Base-by-base conservation (phyloP, 768 basidiomycete species). In the Termitomyces bulborhizus region DNA sequence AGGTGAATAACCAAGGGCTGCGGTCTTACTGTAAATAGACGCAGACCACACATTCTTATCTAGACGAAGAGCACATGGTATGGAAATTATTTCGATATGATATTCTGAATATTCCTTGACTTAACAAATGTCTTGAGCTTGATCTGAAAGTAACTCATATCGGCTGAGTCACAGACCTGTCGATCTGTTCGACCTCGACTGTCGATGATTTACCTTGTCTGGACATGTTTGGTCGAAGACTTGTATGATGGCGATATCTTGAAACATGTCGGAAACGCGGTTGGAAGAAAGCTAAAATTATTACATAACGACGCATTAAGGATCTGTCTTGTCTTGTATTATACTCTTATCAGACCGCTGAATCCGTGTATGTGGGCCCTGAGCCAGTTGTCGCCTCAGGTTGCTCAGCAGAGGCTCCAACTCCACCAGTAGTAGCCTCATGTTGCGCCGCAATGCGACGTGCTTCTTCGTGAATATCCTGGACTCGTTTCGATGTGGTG, bases 401-500 rank as follows among this genome's bases (percentile, higher is more conserved):
- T 21, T 45, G 43, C 15, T 51, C 59, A 9, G 34, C 34, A 24
- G 57, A 21, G 11, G 31, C 18, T 4, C 37, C 18, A 11, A 44
- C 46, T 37, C 46, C 51, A 44, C 49, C 29, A 16, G 40, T 39
- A 2, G 67, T 13, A 12, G 31, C 54, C 64, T 88, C 85, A 60
- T 88, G 79, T 53, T 75, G 69, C 27, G 77, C 79, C 27, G 85
- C 83, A 63, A 98, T 91, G 31, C 95, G 83, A 57, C 77, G 75
- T 2, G 95, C 95, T 71, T 98, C 95, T 65, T 94, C 91, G 66
- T 97, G 94, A 46, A 98, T 94, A 66, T 98, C 94, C 18, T 80
- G 64, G 27, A 92, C 85, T 69, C 95, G 90, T 74, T 97, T 98
- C 18, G 85, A 78, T 7, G 93, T 95, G 43, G 73, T 71, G 13